Base-by-base conservation (phyloP, 2,329 filamentous ascomycete genomes). In the Chrysoporthe cubensis region DNA sequence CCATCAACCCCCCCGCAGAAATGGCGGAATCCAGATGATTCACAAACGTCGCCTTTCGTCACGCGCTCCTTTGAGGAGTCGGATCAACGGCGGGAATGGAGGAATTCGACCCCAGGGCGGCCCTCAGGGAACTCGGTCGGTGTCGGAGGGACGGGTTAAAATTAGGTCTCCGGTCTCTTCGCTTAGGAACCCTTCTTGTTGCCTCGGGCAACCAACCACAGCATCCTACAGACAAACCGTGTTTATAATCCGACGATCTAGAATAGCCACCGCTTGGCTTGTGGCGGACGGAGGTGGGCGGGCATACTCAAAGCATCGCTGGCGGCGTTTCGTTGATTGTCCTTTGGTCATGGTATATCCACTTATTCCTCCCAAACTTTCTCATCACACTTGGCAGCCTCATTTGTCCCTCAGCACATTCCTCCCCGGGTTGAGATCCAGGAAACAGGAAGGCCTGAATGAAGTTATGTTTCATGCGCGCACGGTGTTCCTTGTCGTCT, bases 81-180 rank as follows among this genome's bases (percentile, higher is more conserved):
- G 66, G 79, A 75, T 59, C 82, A 83, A 69, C 82, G 82, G 58
- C 81, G 83, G 65, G 84, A 88, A 69, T 88, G 86, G 85, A 82
- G 86, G 44, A 87, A 87, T 73, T 88, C 86, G 21, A 84, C 79
- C 48, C 87, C 82, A 81, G 81, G 80, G 40, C 83, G 83, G 60
- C 85, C 83, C 11, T 46, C 59, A 69, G 84, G 79, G 70, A 80
- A 80, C 32, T 82, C 82, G 37, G 77, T 83, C 58, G 84, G 86
- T 69, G 80, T 86, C 13, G 80, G 79, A 40, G 84, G 85, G 64
- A 80, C 79, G 43, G 75, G 78, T 56, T 82, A 76, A 74, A 66
- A 44, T 62, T 59, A 63, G 34, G 26, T 64, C 50, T 64, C 26
- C 13, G 2, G 9, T 11, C 13, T 61, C 43, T 61, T 61, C 44